A percentile compares a stretch with the other conserved stretches of the same genome.
Evolutionary conservation across 2,329 filamentous ascomycete species (phyloP).

Genomic region (Ampelomyces quisqualis): DNA sequence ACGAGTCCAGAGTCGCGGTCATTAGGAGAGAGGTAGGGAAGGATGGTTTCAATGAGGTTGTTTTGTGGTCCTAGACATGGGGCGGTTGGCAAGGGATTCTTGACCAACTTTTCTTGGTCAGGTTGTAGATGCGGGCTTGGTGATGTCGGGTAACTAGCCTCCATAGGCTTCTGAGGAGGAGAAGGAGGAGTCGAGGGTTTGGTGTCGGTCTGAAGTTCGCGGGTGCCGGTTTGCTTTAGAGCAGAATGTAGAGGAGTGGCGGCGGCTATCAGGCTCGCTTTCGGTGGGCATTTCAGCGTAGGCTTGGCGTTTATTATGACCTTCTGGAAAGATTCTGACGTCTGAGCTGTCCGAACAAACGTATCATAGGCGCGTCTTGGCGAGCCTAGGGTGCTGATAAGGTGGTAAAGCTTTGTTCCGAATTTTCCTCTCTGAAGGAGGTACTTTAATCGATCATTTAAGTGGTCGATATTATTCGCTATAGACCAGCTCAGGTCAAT

Average conservation of each 20-base stretch:
- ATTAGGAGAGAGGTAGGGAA: background rate
- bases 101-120: background rate
- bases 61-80: too few relatives aligned
- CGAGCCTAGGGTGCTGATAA: constrained; percentile 12
- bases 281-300: background rate
- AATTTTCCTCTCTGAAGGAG: constrained; percentile 10
- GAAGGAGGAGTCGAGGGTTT: background rate
- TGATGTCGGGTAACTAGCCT: background rate
- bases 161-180: background rate
- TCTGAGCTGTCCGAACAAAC: constrained; percentile 4
- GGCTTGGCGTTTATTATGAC: background rate
- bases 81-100: background rate
- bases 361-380: constrained; percentile 10
- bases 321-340: background rate
- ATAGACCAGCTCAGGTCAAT: constrained; percentile 1
- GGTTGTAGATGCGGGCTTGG: background rate
- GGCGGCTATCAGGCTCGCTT: background rate
- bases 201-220: too few relatives aligned
- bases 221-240: too few relatives aligned
- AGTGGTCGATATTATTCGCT: background rate
- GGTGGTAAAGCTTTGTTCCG: constrained; percentile 6
- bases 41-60: too few relatives aligned
- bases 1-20: background rate
- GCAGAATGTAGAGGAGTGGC: too few relatives aligned
- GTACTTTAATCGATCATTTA: constrained; percentile 2